Percentiles rank a stretch among this genome's conserved stretches.
Conservation (phyloP, 2,329 filamentous ascomycete genomes). For the Endoconidiophora polonica region DNA sequence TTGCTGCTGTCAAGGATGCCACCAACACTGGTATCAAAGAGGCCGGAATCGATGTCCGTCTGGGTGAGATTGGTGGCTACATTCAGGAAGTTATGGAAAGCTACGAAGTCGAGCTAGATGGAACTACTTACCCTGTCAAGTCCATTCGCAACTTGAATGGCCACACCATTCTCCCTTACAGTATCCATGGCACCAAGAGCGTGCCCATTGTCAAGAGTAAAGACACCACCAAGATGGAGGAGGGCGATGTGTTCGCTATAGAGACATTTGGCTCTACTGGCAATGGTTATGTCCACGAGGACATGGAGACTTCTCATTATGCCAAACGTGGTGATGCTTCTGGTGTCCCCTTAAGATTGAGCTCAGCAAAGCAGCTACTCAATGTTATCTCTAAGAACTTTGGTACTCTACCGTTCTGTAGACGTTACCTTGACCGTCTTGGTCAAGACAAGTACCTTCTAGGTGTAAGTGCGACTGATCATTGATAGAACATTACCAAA, state of each 20-base stretch:
- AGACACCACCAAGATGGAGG: slow-evolving; percentile 72
- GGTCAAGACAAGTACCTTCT: slow-evolving; percentile 82
- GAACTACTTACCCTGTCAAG: slow-evolving; percentile 51
- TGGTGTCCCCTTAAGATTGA: slow-evolving; percentile 39
- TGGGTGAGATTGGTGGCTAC: slow-evolving; percentile 52
- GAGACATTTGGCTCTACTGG: slow-evolving; percentile 72
- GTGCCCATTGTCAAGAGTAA: slow-evolving; percentile 64
- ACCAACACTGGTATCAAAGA: slow-evolving; percentile 74
- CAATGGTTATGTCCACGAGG: slow-evolving; percentile 58
- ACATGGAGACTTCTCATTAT: slow-evolving; percentile 72
- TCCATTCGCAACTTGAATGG: slow-evolving; percentile 57
- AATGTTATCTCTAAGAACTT: slow-evolving; percentile 84
- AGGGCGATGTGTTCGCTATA: slow-evolving; percentile 67
- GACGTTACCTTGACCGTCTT: slow-evolving; percentile 67
- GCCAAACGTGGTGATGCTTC: slow-evolving; percentile 51
- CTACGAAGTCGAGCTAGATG: slow-evolving; percentile 56
- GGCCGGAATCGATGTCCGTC: slow-evolving; percentile 63
- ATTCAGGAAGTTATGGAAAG: slow-evolving; percentile 68
- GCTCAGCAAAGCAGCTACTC: slow-evolving; percentile 61
- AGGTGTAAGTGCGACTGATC: slow-evolving; percentile 39
- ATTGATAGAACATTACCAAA: slow-evolving; percentile 12
- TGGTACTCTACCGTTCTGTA: slow-evolving; percentile 67
- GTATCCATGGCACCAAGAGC: slow-evolving; percentile 65
- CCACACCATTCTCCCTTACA: slow-evolving; percentile 60
- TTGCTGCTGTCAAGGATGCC: slow-evolving; percentile 56